phyloP scores from a whole-genome alignment of 352 stramenopile genomes.

The Pythium phragmiticola region DNA sequence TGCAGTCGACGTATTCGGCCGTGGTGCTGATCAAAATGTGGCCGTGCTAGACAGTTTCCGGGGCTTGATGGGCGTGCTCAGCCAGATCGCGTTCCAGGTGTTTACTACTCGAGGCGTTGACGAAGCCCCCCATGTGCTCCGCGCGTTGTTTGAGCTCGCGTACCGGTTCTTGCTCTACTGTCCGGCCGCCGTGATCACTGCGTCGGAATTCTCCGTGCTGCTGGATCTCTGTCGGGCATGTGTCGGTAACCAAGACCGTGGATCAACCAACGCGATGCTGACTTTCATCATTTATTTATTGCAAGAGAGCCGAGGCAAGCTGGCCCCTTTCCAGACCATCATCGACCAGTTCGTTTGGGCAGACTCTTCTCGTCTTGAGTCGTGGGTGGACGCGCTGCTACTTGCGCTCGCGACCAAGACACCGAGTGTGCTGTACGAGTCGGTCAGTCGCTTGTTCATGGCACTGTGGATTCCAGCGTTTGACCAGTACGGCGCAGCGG shows the following conservation, averaged over 20 bases:
- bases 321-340: conserved; percentile 36
- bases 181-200: conserved; percentile 55
- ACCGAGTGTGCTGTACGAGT: conserved; percentile 59
- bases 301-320: conserved; percentile 49
- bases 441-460: conserved; percentile 52
- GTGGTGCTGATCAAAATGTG: conserved; percentile 30
- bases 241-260: conserved; percentile 61
- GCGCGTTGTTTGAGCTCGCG: conserved; percentile 63
- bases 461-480: conserved; percentile 44
- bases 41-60: conserved; percentile 55
- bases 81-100: conserved; percentile 59
- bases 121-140: conserved; percentile 58
- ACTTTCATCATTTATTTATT: conserved; percentile 66
- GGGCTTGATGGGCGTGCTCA: conserved; percentile 55
- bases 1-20: conserved; percentile 69
- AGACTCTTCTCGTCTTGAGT: conserved; percentile 34
- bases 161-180: conserved; percentile 76
- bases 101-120: conserved; percentile 61
- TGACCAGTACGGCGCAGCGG: conserved; percentile 33
- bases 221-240: conserved; percentile 61
- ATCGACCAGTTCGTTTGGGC: conserved; percentile 52
- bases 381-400: conserved; percentile 54
- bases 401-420: conserved; percentile 47
- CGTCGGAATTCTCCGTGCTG: conserved; percentile 53
- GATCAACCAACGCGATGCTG: conserved; percentile 64